These are phyloP conservation scores for Aethionema arabicum DNA, from an alignment of 345 rosid genomes.

Conservation along the genomic window DNA sequence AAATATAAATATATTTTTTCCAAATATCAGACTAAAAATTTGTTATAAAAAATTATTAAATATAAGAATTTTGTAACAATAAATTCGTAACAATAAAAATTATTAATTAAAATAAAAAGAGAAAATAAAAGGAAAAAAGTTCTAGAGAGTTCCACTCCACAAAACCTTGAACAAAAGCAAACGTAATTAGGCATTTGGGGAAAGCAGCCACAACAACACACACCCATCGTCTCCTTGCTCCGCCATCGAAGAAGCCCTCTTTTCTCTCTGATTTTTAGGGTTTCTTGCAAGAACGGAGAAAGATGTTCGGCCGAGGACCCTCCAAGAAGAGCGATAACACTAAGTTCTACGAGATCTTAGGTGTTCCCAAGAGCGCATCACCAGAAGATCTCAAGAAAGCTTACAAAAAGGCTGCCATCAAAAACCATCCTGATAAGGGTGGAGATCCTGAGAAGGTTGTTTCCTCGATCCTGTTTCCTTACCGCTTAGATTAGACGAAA, in stretches of 20 bases:
- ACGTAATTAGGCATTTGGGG: slow-evolving; percentile 17
- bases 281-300: slow-evolving; percentile 9
- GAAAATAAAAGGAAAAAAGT: slow-evolving; percentile 20
- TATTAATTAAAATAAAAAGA: neutral
- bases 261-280: slow-evolving; percentile 14
- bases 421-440: slow-evolving; percentile 97
- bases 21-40: no score
- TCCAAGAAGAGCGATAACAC: slow-evolving; percentile 77
- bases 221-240: slow-evolving; percentile 4
- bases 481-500: neutral
- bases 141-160: slow-evolving; percentile 35
- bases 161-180: slow-evolving; percentile 29
- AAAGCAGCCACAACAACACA: slow-evolving; percentile 20
- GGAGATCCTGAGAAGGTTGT: slow-evolving; percentile 91
- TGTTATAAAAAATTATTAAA: no score
- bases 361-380: slow-evolving; percentile 70
- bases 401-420: slow-evolving; percentile 83
- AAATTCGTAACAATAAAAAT: neutral
- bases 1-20: no score
- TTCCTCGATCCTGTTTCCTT: slow-evolving; percentile 12
- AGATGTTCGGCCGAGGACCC: slow-evolving; percentile 80
- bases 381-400: slow-evolving; percentile 93
- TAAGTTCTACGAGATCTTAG: slow-evolving; percentile 79
- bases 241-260: slow-evolving; percentile 14
- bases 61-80: no score